Base-by-base conservation (phyloP, 176 grass and related monocot genomes). In the Pharus latifolius region DNA sequence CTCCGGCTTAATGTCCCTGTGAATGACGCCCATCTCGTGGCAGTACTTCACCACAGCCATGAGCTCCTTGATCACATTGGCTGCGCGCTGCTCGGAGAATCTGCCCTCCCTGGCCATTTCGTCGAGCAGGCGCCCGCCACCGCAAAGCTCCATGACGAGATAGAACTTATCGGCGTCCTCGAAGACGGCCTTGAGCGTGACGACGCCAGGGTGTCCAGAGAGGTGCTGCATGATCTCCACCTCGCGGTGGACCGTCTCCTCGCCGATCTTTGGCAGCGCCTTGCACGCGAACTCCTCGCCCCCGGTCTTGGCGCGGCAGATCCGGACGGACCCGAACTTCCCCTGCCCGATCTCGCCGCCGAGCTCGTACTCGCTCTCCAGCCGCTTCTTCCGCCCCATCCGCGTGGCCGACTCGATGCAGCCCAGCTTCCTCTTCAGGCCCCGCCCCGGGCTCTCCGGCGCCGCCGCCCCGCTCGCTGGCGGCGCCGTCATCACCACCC, bases 161-260 rank as follows among this genome's bases (percentile, higher is more conserved):
- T 99, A 89, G 38, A 95, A 88, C 14, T 55, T 82, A 25, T 84
- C 82, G 3, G 68, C 63, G 72, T 95, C 90, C 76, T 99, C 96
- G 60, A 95, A 99, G 27, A 95, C 96, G 20, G 90, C 73, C 65
- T 79, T 86, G 56, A 99, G 87, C 53, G 85, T 95, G 57, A 99
- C 90, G 55, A 99, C 63, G 37, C 87, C 87, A 3, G 90, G 84
- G 71, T 99, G 96, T 10, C 96, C 96, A 12, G 96, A 99, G 24
- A 99, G 78, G 73, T 99, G 96, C 69, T 95, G 96, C 96, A 99
- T 99, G 77, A 99, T 99, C 84, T 99, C 96, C 14, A 99, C 96
- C 79, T 99, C 96, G 17, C 82, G 87, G 59, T 99, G 96, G 17
- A 88, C 96, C 2, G 90, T 99, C 66, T 99, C 96, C 78, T 91